Evolutionary conservation across 345 rosid genomes (phyloP), one percentile per base, ranked within the genome.

Genomic region (Mangifera indica): DNA sequence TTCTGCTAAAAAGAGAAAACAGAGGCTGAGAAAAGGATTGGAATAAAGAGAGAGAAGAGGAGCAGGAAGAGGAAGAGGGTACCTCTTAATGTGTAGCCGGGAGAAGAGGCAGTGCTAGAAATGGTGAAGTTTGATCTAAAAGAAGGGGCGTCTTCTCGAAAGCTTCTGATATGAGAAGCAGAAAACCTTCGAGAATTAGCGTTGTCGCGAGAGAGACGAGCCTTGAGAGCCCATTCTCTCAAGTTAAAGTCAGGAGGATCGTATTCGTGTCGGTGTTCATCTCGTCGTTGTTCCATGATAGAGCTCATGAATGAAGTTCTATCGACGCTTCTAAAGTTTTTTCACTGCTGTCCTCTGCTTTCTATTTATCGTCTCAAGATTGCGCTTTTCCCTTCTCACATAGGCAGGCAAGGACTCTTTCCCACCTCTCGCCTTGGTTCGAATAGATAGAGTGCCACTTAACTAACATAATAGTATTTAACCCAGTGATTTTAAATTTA

Each of bases 91-190:
- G 84, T 71, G 75, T 88, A 87, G 25, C 98, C 96, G 65, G 99
- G 99, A 80, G 99, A 95, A 11, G 99, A 95, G 22, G 94, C 90
- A 75, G 98, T 87, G 83, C 97, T 95, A 60, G 91, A 87, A 80
- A 89, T 83, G 89, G 88, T 79, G 58, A 86, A 71, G 86, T 72
- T 79, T 61, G 94, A 82, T 77, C 91, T 80, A 71, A 78, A 89
- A 75, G 89, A 83, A 72, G 81, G 84, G 24, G 86, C 74, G 53
- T 89, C 93, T 79, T 91, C 99, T 83, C 94, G 69, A 34, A 86
- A 84, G 80, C 91, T 90, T 77, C 84, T 85, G 73, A 89, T 80
- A 75, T 89, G 73, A 10, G 99, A 91, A 22, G 88, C 97, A 20
- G 96, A 96, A 73, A 91, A 87, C 73, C 98, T 85, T 81, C 98